Evolutionary conservation across 2,329 filamentous ascomycete genomes (phyloP), one percentile per base, ranked within the genome.

Genomic region (Plenodomus biglobosus): DNA sequence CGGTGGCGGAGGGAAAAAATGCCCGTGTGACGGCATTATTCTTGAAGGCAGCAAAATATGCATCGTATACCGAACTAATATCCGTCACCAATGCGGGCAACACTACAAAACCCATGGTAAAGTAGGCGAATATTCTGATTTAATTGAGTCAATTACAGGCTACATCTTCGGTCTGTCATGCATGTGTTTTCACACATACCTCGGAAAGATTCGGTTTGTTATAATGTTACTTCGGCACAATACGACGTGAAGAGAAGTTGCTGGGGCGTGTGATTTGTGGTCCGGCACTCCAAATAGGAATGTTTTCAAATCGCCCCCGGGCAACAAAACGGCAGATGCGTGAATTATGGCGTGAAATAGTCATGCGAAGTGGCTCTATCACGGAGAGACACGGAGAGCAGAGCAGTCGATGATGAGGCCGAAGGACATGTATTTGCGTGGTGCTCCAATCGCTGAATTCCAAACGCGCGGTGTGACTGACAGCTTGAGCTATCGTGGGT

Each of bases 11-110:
- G 5, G 77, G 73, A 46, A 77, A 78, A 13, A 78, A 62, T 15
- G 77, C 69, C 17, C 73, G 65, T 39, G 76, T 66, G 54, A 79
- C 75, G 27, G 74, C 50, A 8, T 65, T 64, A 45, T 72, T 69
- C 60, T 75, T 65, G 64, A 79, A 79, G 35, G 76, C 73, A 17
- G 65, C 60, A 51, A 79, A 79, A 64, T 79, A 79, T 41, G 72
- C 65, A 47, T 78, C 72, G 65, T 78, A 79, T 27, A 78, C 69
- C 27, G 64, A 65, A 22, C 69, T 67, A 58, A 79, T 77, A 55
- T 79, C 77, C 5, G 74, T 71, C 46, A 77, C 72, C 27, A 78
- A 62, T 13, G 76, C 75, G 18, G 77, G 77, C 18, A 75, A 61
- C n/a, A 78, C 69, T 20, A 72, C 67, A 46, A 73, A 73, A 15